These are phyloP conservation scores for Fraxinus excelsior DNA, from an alignment of 257 asterid species.

Conservation along the genomic window DNA sequence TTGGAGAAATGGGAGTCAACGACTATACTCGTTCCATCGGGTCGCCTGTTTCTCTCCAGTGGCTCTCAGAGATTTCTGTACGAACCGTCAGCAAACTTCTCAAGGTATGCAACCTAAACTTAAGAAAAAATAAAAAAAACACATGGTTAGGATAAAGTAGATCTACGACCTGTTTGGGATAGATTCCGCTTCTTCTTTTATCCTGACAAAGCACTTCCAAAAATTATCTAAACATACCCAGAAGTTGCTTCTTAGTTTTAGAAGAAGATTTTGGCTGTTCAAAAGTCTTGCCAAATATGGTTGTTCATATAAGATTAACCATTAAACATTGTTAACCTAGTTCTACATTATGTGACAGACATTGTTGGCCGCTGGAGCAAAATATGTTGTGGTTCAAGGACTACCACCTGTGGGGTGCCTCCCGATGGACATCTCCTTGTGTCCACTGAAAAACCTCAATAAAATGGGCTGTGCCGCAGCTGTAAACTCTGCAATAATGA, in stretches of 20 bases:
- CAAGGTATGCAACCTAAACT: conserved; percentile 31
- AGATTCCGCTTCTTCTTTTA: too few species aligned
- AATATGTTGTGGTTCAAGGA: conserved; percentile 46
- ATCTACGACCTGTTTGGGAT: not conserved
- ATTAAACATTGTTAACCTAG: not conserved
- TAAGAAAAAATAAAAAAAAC: not conserved
- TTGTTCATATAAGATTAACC: not conserved
- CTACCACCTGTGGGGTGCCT: conserved; percentile 59
- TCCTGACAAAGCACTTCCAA: not conserved
- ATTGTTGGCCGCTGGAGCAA: conserved; percentile 39
- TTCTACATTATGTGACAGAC: conserved; percentile 19
- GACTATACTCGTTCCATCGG: conserved; percentile 36
- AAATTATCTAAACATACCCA: too few species aligned
- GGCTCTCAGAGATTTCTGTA: conserved; percentile 34
- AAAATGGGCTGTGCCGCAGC: conserved; percentile 40
- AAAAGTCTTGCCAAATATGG: too few species aligned
- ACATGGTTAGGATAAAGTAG: not conserved
- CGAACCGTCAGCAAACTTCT: conserved; percentile 30
- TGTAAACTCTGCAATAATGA: conserved; percentile 34
- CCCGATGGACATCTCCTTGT: conserved; percentile 32
- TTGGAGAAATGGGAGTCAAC: conserved; percentile 46
- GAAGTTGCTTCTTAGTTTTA: too few species aligned
- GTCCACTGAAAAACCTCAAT: conserved; percentile 27
- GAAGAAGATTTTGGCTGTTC: too few species aligned
- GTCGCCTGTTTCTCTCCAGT: conserved; percentile 25